Evolutionary conservation across 2,329 filamentous ascomycete genomes (phyloP), one percentile per base, ranked within the genome.

Genomic region (Fusarium sp.): DNA sequence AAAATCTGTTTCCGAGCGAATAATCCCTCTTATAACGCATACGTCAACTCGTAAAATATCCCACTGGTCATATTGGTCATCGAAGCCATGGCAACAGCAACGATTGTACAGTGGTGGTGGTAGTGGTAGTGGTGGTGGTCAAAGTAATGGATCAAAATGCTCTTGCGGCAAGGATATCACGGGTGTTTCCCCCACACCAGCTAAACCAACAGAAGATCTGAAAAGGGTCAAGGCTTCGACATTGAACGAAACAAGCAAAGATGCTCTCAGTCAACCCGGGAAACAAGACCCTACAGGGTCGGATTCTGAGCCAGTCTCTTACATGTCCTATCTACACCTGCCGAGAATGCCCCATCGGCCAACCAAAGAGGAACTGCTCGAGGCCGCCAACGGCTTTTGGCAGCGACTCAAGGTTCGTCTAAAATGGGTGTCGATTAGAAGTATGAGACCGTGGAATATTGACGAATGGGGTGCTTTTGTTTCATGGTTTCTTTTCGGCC

Each of bases 381-480:
- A 94, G 26, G 96, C 96, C 9, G 95, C 96, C 41, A 98, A 91
- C 28, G 95, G 95, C 3, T 98, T 98, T 81, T 96, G 94, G 91
- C 92, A 97, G 72, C 90, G 96, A 55, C 83, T 98, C 50, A 94
- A 93, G 79, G 93, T 98, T 30, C 92, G 95, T 45, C 97, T 98
- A 85, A 99, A 99, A 83, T 99, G 96, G 96, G 92, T 96, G 78
- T 97, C 96, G 6, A 99, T 99, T 78, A 89, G 95, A 79, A 98
- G 95, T 81, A 94, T 93, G 81, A 89, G 96, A 42, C 96, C 96
- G 1, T 99, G 96, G 90, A 99, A 97, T 82, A 89, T 92, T 28
- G 96, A 99, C 81, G 96, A 99, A 84, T 98, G 98, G 87, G 94
- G 95, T 51, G 96, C 96, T 8, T 96, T 99, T 72, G 90, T 88